Base-by-base conservation (phyloP, 345 rosid species). In the Tarenaya hassleriana region DNA sequence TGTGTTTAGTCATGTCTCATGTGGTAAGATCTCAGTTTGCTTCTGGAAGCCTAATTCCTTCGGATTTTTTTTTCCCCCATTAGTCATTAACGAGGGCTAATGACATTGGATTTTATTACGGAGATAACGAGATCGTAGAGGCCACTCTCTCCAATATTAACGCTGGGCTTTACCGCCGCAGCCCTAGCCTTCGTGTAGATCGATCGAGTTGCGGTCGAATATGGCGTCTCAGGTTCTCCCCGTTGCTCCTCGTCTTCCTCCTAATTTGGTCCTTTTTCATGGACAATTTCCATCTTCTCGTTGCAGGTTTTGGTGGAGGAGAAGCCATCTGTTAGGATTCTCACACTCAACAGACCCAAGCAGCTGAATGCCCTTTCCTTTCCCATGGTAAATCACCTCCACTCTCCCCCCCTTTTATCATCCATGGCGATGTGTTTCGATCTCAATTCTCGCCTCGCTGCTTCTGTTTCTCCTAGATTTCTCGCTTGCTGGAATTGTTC, bases 331-430 rank as follows among this genome's bases (percentile, higher is more conserved):
- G 72, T 58, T 3, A 75, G 75, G 55, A 73, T 50, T 13, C 60
- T 83, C 55, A 73, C 62, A 16, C 41, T 83, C 5, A 83, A 83
- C 77, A 69, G 88, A 71, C 70, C 79, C 34, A 74, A 62, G 69
- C 92, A 76, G 32, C 66, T 83, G 62, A 83, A 83, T 70, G 87
- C 84, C 11, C 72, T 73, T 39, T 72, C 81, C 16, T 55, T 33
- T 55, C 55, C 56, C 20, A 83, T 83, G 92, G 92, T 80, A 56
- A 1, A 6, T 39, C 3, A 34, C 38, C 38, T 5, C 10, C 7
- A 6, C 38, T 34, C 7, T 35, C 14, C 1, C 40, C 14, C 4
- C 8, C 14, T n/a, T 35, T 35, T 2, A 24, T 24, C 29, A 5
- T 24, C 29, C 29, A 24, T 39, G 10, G 41, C 35, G 3, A 41